Conservation (phyloP, 345 rosid genomes). For the Populus nigra region DNA sequence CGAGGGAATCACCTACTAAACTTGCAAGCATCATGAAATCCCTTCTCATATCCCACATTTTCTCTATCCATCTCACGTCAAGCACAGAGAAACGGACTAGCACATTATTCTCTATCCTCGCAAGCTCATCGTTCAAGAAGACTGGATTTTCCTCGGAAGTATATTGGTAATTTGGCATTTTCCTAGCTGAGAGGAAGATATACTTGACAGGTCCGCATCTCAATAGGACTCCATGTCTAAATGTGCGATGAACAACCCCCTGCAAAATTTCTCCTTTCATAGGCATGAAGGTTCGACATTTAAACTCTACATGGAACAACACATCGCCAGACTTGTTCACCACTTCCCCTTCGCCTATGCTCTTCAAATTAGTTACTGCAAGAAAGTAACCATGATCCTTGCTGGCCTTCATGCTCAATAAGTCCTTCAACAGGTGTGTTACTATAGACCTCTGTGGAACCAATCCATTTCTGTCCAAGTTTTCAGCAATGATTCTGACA, state of each 20-base stretch:
- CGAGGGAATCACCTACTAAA: conserved; percentile 31
- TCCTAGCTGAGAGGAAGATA: conserved; percentile 28
- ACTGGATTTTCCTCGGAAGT: conserved; percentile 18
- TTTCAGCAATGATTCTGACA: conserved; percentile 13
- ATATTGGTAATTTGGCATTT: conserved; percentile 31
- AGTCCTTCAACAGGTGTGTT: conserved; percentile 19
- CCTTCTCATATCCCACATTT: conserved; percentile 2
- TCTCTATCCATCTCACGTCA: conserved; percentile 29
- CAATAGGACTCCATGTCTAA: conserved; percentile 16
- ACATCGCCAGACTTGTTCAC: conserved; percentile 6
- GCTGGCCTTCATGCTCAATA: conserved; percentile 26
- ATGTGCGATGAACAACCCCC: conserved; percentile 22
- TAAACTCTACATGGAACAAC: conserved; percentile 11
- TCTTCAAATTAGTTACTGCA: conserved; percentile 34
- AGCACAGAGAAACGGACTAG: conserved; percentile 34
- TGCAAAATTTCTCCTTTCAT: conserved; percentile 27
- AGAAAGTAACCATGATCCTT: conserved; percentile 33
- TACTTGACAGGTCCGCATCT: conserved; percentile 32
- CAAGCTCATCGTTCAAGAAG: conserved; percentile 22
- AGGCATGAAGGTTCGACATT: conserved; percentile 34
- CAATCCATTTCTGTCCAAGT: conserved; percentile 1
- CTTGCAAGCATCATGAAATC: conserved; percentile 32
- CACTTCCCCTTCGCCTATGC: conserved; percentile 9
- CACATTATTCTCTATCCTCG: conserved; percentile 24
- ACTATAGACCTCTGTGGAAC: conserved; percentile 7